A percentile compares a stretch with the other conserved stretches of the same genome.
Conservation (phyloP, 2,329 filamentous ascomycete genomes). For the Pyricularia pennisetigena region DNA sequence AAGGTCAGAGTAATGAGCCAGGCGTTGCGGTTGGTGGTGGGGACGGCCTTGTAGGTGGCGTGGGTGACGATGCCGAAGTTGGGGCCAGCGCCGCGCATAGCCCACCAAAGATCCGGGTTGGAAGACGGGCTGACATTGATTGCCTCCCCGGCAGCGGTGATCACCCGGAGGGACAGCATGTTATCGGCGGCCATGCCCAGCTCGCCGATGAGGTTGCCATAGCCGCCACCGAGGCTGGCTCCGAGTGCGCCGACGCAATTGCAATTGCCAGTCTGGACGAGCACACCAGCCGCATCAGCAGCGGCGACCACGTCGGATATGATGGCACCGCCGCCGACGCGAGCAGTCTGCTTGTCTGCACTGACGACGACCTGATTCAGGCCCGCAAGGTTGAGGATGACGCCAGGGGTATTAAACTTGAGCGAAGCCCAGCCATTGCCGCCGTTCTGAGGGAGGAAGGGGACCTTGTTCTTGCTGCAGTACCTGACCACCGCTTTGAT, state of each 20-base stretch:
- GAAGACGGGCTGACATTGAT: constrained; percentile 12
- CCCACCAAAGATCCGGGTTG: constrained; percentile 18
- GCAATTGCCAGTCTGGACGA: background rate
- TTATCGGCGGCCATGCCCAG: constrained; percentile 23
- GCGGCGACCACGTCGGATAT: background rate
- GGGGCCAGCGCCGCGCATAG: constrained; percentile 22
- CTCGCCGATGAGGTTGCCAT: constrained; percentile 14
- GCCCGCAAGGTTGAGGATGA: background rate
- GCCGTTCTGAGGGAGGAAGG: background rate
- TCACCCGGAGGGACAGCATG: constrained; percentile 16
- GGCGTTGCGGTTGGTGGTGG: background rate
- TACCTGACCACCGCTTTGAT: background rate
- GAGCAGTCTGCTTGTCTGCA: background rate
- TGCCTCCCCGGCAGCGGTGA: constrained; percentile 12
- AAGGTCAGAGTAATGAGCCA: background rate
- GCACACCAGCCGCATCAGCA: background rate
- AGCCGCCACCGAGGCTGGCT: constrained; percentile 17
- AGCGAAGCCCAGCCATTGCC: background rate
- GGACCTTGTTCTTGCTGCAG: background rate
- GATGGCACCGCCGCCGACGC: background rate
- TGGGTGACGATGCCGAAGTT: constrained; percentile 21
- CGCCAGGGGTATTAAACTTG: background rate
- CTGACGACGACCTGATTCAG: background rate
- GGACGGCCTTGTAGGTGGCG: background rate
- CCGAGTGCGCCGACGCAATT: constrained; percentile 17